Percentiles rank a stretch among this genome's conserved stretches.
Evolutionary conservation across 2,329 filamentous ascomycete genomes (phyloP).

Genomic region (Aspergillus piperis): DNA sequence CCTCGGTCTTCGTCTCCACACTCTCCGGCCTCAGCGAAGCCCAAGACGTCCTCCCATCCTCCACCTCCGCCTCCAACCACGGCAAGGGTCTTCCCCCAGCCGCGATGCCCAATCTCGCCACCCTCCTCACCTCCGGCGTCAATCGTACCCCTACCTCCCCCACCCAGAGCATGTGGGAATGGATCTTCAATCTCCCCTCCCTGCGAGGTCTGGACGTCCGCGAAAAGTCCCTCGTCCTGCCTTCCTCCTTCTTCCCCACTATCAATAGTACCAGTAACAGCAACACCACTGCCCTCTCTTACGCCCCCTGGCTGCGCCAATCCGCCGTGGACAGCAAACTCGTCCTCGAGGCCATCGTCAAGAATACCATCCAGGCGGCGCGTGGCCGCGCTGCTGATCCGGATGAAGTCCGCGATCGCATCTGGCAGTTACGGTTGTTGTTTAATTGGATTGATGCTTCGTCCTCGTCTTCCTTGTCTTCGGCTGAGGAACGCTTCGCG

Average conservation of each 20-base stretch:
- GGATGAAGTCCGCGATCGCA: slow-evolving; percentile 55
- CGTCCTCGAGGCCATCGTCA: slow-evolving; percentile 58
- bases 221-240: slow-evolving; percentile 66
- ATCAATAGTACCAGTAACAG: slow-evolving; percentile 13
- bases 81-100: slow-evolving; percentile 29
- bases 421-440: slow-evolving; percentile 64
- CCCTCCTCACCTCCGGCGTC: slow-evolving; percentile 22
- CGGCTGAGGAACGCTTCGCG: slow-evolving; percentile 42
- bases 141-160: slow-evolving; percentile 32
- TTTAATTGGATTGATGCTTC: slow-evolving; percentile 65
- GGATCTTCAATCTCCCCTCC: slow-evolving; percentile 68
- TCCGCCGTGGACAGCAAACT: slow-evolving; percentile 73
- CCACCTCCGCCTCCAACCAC: slow-evolving; percentile 25
- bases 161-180: slow-evolving; percentile 61
- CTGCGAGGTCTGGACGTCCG: slow-evolving; percentile 60
- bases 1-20: slow-evolving; percentile 70
- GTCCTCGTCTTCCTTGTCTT: neutral
- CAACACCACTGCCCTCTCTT: slow-evolving; percentile 34
- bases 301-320: slow-evolving; percentile 54
- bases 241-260: slow-evolving; percentile 41
- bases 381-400: slow-evolving; percentile 33
- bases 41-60: slow-evolving; percentile 45
- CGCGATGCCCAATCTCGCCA: slow-evolving; percentile 25
- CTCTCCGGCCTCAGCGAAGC: slow-evolving; percentile 70
- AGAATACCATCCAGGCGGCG: slow-evolving; percentile 35